phyloP scores from a whole-genome alignment of 495 filamentous ascomycete genomes.

The Lineolata rhizophorae region DNA sequence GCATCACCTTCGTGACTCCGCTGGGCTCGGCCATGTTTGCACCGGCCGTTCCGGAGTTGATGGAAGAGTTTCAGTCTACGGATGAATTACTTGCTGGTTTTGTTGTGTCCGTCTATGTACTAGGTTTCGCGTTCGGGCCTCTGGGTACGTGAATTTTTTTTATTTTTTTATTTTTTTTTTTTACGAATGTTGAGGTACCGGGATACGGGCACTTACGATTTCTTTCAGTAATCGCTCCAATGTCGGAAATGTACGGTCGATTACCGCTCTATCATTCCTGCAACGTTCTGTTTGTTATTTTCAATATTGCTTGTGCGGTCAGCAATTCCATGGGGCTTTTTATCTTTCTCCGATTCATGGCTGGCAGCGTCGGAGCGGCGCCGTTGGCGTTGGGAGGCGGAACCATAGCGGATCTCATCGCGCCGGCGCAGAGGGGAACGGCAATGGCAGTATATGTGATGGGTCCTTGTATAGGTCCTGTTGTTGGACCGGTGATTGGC shows the following conservation, averaged over 20 bases:
- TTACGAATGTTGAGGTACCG: too few relatives aligned
- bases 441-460: conserved; percentile 26
- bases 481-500: conserved; percentile 22
- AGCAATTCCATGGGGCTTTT: conserved; percentile 20
- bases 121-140: conserved; percentile 21
- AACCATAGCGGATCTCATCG: conserved; percentile 24
- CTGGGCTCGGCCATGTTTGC: conserved; percentile 11
- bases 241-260: conserved; percentile 25
- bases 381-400: conserved; percentile 25
- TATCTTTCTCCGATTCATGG: conserved; percentile 25
- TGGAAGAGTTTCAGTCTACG: conserved; percentile 10
- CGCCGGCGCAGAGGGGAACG: conserved; percentile 20
- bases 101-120: conserved; percentile 22
- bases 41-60: conserved; percentile 10
- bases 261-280: conserved; percentile 21
- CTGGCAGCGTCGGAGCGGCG: conserved; percentile 21
- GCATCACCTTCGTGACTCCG: conserved; percentile 11
- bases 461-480: conserved; percentile 17
- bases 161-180: conserved; percentile 1
- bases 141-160: conserved; percentile 9
- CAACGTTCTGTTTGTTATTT: conserved; percentile 24
- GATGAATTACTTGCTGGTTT: conserved; percentile 13
- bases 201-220: background rate
- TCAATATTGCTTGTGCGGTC: conserved; percentile 25
- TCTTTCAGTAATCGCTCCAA: conserved; percentile 19